Conservation (phyloP, 805 yeast species). For the Kluyveromyces wickerhamii region DNA sequence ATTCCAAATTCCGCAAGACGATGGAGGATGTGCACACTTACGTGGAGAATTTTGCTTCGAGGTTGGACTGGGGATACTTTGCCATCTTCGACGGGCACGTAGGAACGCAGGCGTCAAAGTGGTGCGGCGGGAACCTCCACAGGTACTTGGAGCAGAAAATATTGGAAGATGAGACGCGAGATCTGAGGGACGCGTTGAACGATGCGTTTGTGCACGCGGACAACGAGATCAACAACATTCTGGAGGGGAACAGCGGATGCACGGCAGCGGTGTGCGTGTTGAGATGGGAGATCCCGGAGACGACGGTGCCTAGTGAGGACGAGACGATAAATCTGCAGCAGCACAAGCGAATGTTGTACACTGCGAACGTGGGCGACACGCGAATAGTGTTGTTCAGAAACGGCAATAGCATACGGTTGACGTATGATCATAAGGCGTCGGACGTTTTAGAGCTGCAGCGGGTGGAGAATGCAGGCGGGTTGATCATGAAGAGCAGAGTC, state of each 20-base stretch:
- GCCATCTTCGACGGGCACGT: conserved; percentile 98
- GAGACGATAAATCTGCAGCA: conserved; percentile 25
- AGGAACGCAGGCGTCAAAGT: conserved; percentile 83
- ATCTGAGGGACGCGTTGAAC: conserved; percentile 59
- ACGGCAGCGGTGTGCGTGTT: conserved; percentile 93
- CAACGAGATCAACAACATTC: conserved; percentile 47
- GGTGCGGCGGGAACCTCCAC: conserved; percentile 89
- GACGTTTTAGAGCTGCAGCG: conserved; percentile 72
- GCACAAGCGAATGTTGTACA: conserved; percentile 71
- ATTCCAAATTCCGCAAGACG: conserved; percentile 67
- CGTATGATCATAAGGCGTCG: conserved; percentile 91
- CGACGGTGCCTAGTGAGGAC: conserved; percentile 10
- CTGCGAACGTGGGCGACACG: conserved; percentile 94
- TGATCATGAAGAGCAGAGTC: conserved; percentile 83
- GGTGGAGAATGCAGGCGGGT: conserved; percentile 72
- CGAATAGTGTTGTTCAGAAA: conserved; percentile 69
- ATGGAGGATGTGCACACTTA: conserved; percentile 97
- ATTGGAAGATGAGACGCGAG: conserved; percentile 38
- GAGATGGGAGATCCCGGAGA: conserved; percentile 62
- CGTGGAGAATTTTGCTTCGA: conserved; percentile 85
- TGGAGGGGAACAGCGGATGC: conserved; percentile 75
- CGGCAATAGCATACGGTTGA: conserved; percentile 68
- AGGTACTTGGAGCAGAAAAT: conserved; percentile 54
- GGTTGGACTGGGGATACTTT: conserved; percentile 89
- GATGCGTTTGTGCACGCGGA: conserved; percentile 73